Base-by-base conservation (phyloP, 257 asterid species). In the Verbascum thapsus region DNA sequence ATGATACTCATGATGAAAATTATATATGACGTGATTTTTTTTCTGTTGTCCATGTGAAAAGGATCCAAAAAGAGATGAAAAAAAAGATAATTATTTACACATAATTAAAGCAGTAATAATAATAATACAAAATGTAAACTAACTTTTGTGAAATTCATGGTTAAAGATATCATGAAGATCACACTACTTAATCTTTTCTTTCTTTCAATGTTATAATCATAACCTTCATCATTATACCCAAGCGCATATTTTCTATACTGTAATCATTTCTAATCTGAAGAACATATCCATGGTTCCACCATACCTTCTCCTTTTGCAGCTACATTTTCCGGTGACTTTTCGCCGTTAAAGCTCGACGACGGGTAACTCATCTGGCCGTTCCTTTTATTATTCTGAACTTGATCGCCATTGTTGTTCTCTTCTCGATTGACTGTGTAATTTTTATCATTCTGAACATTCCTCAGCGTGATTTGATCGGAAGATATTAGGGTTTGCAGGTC, bases 281-380 rank as follows among this genome's bases (percentile, higher is more conserved):
- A 86, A 74, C 87, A 80, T 59, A 86, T 70, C 96, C 95, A 88
- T 32, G 90, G 77, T 76, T 84, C 96, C 87, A 82, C 73, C 81
- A 73, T 80, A 70, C 89, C 96, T 70, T 75, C 76, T 53, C 80
- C 72, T 5, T 68, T 59, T 40, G 37, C 56, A 7, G 30, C 62
- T 13, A 6, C 57, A 43, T 42, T 66, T 13, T 66, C 80, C 64
- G 73, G 56, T 49, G 41, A 40, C 69, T 64, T 74, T 15, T 63
- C 79, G 5, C 74, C 63, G 51, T 55, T 17, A 38, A 26, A 61
- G 26, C 19, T 59, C 35, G 54, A 47, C 15, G 44, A 7, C 45
- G 62, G 15, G 70, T n/a, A 64, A 5, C 39, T 64, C 12, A 50
- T 47, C 70, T 74, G 72, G 3, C 70, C 71, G 42, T 11, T 53